These are phyloP conservation scores for Tinospora cordifolia DNA, from an alignment of 164 flowering plant species.

Conservation along the genomic window DNA sequence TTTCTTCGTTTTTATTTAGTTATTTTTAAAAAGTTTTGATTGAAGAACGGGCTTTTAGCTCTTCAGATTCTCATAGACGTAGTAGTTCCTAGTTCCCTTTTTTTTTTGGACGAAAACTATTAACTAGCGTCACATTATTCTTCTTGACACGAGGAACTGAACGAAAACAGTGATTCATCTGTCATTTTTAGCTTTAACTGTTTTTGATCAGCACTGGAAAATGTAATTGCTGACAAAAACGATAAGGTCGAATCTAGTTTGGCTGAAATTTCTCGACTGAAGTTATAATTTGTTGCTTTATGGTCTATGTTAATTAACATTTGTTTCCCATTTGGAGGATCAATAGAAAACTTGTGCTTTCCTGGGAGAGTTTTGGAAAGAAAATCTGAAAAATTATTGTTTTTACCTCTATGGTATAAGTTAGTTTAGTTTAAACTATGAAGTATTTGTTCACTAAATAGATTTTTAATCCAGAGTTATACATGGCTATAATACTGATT, in stretches of 20 bases:
- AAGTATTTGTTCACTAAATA: background rate
- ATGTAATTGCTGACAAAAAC: background rate
- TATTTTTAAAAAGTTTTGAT: background rate
- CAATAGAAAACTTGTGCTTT: background rate
- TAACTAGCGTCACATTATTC: background rate
- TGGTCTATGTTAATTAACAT: background rate
- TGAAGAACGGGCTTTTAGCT: too few species aligned
- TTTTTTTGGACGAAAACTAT: background rate
- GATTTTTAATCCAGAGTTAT: background rate
- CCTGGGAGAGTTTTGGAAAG: background rate
- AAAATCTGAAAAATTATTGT: background rate
- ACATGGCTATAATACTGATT: background rate
- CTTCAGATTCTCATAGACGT: background rate
- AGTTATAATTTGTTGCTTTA: background rate
- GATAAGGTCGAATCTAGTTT: background rate
- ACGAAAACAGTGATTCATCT: background rate
- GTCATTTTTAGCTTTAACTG: background rate
- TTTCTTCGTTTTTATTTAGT: too few species aligned
- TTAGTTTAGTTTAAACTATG: background rate
- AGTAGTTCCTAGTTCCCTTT: too few species aligned
- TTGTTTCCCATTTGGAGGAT: background rate
- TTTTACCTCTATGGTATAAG: background rate
- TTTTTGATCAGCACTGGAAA: background rate
- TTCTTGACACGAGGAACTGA: background rate
- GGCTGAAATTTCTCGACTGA: conserved; percentile 3